Base-by-base conservation (phyloP, 257 asterid genomes). In the Striga asiatica region DNA sequence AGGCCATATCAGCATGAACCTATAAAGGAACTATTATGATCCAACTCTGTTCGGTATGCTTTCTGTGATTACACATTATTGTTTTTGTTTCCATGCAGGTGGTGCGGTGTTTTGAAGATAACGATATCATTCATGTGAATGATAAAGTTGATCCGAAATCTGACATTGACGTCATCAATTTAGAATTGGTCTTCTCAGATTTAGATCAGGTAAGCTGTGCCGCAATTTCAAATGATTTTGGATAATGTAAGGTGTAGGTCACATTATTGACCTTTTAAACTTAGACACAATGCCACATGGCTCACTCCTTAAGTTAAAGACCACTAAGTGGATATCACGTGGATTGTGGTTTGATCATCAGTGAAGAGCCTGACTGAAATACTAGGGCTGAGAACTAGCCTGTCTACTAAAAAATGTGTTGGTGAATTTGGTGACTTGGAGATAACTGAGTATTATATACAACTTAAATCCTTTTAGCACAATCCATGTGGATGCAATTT, bases 51-150 rank as follows among this genome's bases (percentile, higher is more conserved):
- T 42, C 42, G 23, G 14, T 35, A 25, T 39, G 46, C 7, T 64
- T 19, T 27, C 19, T 46, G 7, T 61, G 21, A 49, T 48, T 37
- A 54, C 49, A 24, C 17, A 47, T 13, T 48, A 39, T 32, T 31
- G 16, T 37, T 58, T 56, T n/a, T 16, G 8, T 66, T 18, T 49
- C 31, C 34, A 29, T 58, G 63, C 53, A 89, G 96, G 98, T 89
- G 55, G 98, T 89, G 34, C 94, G 98, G 10, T 89, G 98, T 68
- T 89, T 92, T 59, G 97, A 92, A 71, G 98, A 92, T 73, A 82
- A 92, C 73, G 98, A 88, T 81, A 84, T 92, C 67, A 83, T 92
- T 62, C 98, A 92, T 51, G 98, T 92, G 60, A 83, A 61, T 51
- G 98, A 95, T 61, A 83, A 75, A 74, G 83, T 89, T 68, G 98